Percentiles rank a stretch among this genome's conserved stretches.
phyloP scores from a whole-genome alignment of 345 rosid species.

The Lagerstroemia speciosa region DNA sequence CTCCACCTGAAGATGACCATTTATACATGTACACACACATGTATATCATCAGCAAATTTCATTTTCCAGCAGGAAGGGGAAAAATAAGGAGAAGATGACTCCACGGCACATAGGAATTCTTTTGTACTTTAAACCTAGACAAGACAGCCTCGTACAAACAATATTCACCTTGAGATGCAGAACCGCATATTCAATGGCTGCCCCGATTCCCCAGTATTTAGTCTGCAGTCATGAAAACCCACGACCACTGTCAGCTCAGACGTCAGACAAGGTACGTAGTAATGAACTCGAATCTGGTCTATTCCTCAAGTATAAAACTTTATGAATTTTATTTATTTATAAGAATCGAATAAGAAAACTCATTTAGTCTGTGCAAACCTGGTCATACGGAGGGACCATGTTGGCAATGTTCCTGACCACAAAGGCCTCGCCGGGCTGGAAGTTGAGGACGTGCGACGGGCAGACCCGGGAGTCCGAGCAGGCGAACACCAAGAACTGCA shows the following conservation, averaged over 20 bases:
- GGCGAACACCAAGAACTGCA: constrained; percentile 91
- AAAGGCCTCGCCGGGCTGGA: constrained; percentile 96
- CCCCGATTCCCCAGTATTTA: constrained; percentile 62
- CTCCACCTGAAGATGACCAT: constrained; percentile 52
- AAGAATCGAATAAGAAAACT: too few relatives aligned
- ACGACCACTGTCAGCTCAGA: background rate
- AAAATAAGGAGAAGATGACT: too few relatives aligned
- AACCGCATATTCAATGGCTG: constrained; percentile 94
- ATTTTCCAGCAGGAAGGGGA: too few relatives aligned
- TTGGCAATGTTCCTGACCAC: constrained; percentile 93
- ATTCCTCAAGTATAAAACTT: too few relatives aligned
- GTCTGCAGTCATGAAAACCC: constrained; percentile 25
- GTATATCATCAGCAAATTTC: background rate
- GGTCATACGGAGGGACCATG: constrained; percentile 82
- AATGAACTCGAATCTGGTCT: too few relatives aligned
- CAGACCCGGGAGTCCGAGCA: constrained; percentile 97
- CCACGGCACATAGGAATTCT: too few relatives aligned
- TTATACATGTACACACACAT: too few relatives aligned
- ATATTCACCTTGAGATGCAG: constrained; percentile 71
- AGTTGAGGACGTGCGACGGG: constrained; percentile 81
- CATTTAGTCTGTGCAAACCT: constrained; percentile 25
- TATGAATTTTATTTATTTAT: too few relatives aligned
- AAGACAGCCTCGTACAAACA: too few relatives aligned
- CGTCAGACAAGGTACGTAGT: background rate
- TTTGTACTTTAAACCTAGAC: too few relatives aligned